Evolutionary conservation across 768 basidiomycete genomes (phyloP).

Genomic region (Chiua virens): DNA sequence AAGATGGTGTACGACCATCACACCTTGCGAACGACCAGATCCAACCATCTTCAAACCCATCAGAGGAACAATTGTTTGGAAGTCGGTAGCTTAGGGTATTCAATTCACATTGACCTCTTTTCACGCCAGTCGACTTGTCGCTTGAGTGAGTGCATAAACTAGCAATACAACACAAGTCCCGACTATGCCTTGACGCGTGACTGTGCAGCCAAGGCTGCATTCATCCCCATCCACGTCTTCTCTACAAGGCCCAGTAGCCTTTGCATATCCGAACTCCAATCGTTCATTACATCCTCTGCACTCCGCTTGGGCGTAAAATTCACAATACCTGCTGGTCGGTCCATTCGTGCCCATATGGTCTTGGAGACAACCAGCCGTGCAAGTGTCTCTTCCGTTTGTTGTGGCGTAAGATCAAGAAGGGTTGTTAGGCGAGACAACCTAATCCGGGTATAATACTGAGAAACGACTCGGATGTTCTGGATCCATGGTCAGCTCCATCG

Average conservation of each 20-base stretch:
- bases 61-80: slow-evolving; percentile 20
- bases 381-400: slow-evolving; percentile 86
- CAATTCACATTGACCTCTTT: background rate
- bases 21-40: slow-evolving; percentile 54
- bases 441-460: slow-evolving; percentile 94
- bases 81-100: slow-evolving; percentile 14
- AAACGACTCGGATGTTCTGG: slow-evolving; percentile 94
- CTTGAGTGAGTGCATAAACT: slow-evolving; percentile 5
- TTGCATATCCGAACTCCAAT: slow-evolving; percentile 97
- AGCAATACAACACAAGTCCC: slow-evolving; percentile 16
- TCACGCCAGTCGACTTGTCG: background rate
- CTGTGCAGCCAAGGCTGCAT: slow-evolving; percentile 84
- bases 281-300: slow-evolving; percentile 94
- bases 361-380: slow-evolving; percentile 89
- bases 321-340: slow-evolving; percentile 88
- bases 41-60: slow-evolving; percentile 19
- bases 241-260: slow-evolving; percentile 89
- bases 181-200: slow-evolving; percentile 52
- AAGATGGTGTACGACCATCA: slow-evolving; percentile 63
- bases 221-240: slow-evolving; percentile 99
- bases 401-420: slow-evolving; percentile 79
- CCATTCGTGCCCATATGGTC: slow-evolving; percentile 91
- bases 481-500: background rate
- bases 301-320: slow-evolving; percentile 81
- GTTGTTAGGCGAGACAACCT: slow-evolving; percentile 78